Base-by-base conservation (phyloP, 129 eudicot genomes). In the Centella asiatica region DNA sequence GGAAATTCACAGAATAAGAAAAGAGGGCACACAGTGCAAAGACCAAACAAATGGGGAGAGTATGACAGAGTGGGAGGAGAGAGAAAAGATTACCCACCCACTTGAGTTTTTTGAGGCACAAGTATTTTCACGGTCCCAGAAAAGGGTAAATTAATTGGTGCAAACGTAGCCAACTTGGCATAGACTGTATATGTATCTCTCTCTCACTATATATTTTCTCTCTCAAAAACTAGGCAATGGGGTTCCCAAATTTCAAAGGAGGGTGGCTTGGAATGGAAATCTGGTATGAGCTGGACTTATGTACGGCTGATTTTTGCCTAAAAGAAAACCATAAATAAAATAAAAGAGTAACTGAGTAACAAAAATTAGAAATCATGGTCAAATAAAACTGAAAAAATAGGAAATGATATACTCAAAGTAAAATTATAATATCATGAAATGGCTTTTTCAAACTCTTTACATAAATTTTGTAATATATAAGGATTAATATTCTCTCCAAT, bases 21-120 rank as follows among this genome's bases (percentile, higher is more conserved):
- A 28, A 29, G 66, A 12, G 42, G 66, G 51, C 32, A 60, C 14
- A 60, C 34, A 60, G 24, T 37, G 66, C 66, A 60, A 60, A 62
- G 32, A 44, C 40, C 34, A n/a, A 64, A 50, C 68, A 45, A 47
- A 57, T 64, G 68, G 39, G 57, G 27, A 48, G 60, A 60, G 64
- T 42, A 60, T 48, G 65, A 37, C 65, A 20, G 25, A 49, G 17
- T 3, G 10, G 7, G 18, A 57, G 9, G 45, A 57, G 46, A 34
- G 63, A 57, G 28, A 60, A 39, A 63, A 45, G 37, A 45, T 62
- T 55, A 29, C 67, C 53, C 67, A 62, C 66, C 42, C 49, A 48
- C 26, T 19, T 33, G 66, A 48, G 12, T 25, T 42, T 60, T 60
- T 39, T 26, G 52, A 58, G 66, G 52, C 51, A 42, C 6, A 28